Conservation (phyloP, 129 eudicot species). For the Escallonia rubra region DNA sequence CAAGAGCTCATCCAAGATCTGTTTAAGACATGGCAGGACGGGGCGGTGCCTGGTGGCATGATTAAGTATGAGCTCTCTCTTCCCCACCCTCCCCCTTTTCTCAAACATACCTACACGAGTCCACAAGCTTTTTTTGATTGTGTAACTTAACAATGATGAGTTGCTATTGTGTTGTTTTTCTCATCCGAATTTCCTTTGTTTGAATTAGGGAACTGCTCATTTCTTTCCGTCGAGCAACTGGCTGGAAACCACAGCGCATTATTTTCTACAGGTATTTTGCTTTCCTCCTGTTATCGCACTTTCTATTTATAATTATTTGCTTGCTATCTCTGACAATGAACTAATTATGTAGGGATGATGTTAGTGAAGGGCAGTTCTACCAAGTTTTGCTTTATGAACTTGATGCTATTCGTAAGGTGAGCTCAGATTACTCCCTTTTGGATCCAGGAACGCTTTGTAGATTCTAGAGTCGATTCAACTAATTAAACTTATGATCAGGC, state of each 20-base stretch:
- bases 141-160: background rate
- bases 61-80: constrained; percentile 45
- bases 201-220: constrained; percentile 65
- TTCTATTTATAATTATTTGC: background rate
- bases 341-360: constrained; percentile 64
- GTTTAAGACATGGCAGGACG: constrained; percentile 77
- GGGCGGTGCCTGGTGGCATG: constrained; percentile 81
- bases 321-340: background rate
- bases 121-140: background rate
- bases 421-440: too few species aligned
- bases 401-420: constrained; percentile 83
- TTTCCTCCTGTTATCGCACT: background rate
- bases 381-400: constrained; percentile 88
- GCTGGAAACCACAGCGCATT: constrained; percentile 73
- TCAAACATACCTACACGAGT: background rate
- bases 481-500: constrained; percentile 36
- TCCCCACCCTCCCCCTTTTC: background rate
- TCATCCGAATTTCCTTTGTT: background rate
- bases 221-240: constrained; percentile 82
- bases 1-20: constrained; percentile 89
- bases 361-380: constrained; percentile 91
- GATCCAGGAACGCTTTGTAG: too few species aligned
- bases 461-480: too few species aligned
- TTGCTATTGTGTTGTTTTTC: background rate
- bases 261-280: constrained; percentile 69